Conservation (phyloP, 176 grass and related monocot genomes). For the Bonia amplexicaulis region DNA sequence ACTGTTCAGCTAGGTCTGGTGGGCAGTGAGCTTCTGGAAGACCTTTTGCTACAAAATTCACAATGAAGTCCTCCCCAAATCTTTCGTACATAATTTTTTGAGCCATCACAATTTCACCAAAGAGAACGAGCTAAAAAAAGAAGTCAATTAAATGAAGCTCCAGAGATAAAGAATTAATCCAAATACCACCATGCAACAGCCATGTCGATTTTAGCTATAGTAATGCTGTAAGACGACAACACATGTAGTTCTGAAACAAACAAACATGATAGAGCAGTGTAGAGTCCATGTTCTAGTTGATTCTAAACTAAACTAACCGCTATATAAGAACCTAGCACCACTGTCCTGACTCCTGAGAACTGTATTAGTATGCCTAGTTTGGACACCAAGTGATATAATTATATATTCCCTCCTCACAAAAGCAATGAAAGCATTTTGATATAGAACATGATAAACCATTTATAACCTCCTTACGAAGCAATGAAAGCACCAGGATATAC, state of each 20-base stretch:
- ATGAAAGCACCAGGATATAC: not conserved
- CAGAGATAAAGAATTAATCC: not conserved
- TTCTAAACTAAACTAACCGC: not conserved
- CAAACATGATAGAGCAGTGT: not conserved
- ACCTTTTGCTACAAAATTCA: constrained; percentile 64
- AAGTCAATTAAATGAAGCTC: constrained; percentile 16
- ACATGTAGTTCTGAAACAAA: not conserved
- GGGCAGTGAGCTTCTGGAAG: constrained; percentile 72
- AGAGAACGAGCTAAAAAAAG: constrained; percentile 62
- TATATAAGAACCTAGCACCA: not conserved
- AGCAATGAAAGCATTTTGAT: not conserved
- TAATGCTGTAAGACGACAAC: constrained; percentile 2
- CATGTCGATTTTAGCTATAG: not conserved
- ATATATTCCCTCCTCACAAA: not conserved
- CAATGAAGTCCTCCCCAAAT: constrained; percentile 72
- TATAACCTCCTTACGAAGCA: not conserved
- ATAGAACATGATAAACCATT: not conserved
- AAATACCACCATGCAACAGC: not conserved
- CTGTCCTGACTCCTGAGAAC: not conserved
- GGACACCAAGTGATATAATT: not conserved
- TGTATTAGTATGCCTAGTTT: constrained; percentile 8
- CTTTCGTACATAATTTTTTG: constrained; percentile 98
- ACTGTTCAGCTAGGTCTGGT: constrained; percentile 80
- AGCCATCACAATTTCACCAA: constrained; percentile 93
- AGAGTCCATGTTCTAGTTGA: not conserved